Evolutionary conservation across 495 filamentous ascomycete genomes (phyloP), one percentile per base, ranked within the genome.

Genomic region (Hypoxylon subgilvum): DNA sequence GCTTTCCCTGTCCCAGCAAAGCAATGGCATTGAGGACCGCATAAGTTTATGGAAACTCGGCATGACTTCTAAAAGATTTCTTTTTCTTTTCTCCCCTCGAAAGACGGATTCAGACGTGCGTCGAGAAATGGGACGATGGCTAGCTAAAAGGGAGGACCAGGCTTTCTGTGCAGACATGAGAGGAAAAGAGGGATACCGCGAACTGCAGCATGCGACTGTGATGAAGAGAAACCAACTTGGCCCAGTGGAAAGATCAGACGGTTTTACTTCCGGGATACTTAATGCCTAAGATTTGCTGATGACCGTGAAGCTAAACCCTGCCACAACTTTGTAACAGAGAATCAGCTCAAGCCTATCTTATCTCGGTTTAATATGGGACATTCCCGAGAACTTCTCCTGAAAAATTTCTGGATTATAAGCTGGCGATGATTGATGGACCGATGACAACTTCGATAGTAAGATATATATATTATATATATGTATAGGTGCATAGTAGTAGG

Each of bases 21-120:
- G 34, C 7, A 8, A 38, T 52, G 55, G 51, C 56, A 65, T 56
- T 41, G 34, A 52, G 65, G 48, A 54, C 57, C 48, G 52, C 59
- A 56, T 61, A 61, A 61, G 49, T 64, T 67, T 58, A 66, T 51
- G 61, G 65, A 59, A 57, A 61, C 61, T 65, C 56, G 62, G 61
- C 57, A 65, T 68, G 61, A 63, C 62, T 66, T 66, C 58, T 50
- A 70, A 67, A 70, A 68, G 54, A 68, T 68, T 70, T 68, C 58
- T 66, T 69, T 68, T 63, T 64, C 52, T 52, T 61, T 65, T 58
- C 49, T 58, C 47, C 62, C 57, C 50, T 56, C 53, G 30, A 28
- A 32, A 65, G 62, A 55, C 57, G 62, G 51, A 49, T 57, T 19
- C 7, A 25, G 9, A 36, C n/a, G 62, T 65, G 55, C 57, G 62